phyloP scores from a whole-genome alignment of 2,329 filamentous ascomycete genomes.

The Ustilaginoidea virens region DNA sequence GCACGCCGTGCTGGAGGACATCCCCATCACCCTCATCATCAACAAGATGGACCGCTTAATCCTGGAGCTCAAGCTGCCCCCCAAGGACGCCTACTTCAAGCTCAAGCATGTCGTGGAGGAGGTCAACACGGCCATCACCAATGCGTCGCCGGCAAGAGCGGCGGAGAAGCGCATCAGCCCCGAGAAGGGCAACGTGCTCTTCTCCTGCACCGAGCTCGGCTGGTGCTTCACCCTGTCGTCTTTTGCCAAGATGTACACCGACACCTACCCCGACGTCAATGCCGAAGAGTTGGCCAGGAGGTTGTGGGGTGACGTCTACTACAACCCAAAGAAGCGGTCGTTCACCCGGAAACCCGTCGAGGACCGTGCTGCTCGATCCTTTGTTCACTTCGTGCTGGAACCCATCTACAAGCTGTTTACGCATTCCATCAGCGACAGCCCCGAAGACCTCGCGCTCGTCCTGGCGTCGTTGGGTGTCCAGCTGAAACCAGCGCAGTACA shows the following conservation, averaged over 20 bases:
- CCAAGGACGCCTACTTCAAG: slow-evolving; percentile 96
- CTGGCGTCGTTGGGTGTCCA: slow-evolving; percentile 66
- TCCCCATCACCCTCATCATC: slow-evolving; percentile 78
- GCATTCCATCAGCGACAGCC: slow-evolving; percentile 82
- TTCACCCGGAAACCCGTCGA: slow-evolving; percentile 83
- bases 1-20: slow-evolving; percentile 77
- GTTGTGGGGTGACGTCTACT: slow-evolving; percentile 95
- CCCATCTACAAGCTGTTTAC: slow-evolving; percentile 97
- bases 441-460: slow-evolving; percentile 67
- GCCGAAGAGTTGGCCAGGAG: slow-evolving; percentile 67
- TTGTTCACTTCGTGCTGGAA: slow-evolving; percentile 88
- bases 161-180: slow-evolving; percentile 73
- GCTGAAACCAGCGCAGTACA: slow-evolving; percentile 86
- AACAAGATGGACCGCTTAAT: slow-evolving; percentile 98
- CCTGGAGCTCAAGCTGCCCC: slow-evolving; percentile 82
- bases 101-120: slow-evolving; percentile 97
- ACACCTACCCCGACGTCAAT: slow-evolving; percentile 72
- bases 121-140: slow-evolving; percentile 91
- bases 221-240: slow-evolving; percentile 95
- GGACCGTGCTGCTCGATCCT: slow-evolving; percentile 66
- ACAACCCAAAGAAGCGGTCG: slow-evolving; percentile 76
- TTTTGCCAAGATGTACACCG: slow-evolving; percentile 92
- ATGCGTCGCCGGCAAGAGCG: slow-evolving; percentile 65
- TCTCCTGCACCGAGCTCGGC: slow-evolving; percentile 81
- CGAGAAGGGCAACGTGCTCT: slow-evolving; percentile 96